Evolutionary conservation across 1,284 basidiomycete species (phyloP), one percentile per base, ranked within the genome.

Genomic region (Cystodermella granulosa): DNA sequence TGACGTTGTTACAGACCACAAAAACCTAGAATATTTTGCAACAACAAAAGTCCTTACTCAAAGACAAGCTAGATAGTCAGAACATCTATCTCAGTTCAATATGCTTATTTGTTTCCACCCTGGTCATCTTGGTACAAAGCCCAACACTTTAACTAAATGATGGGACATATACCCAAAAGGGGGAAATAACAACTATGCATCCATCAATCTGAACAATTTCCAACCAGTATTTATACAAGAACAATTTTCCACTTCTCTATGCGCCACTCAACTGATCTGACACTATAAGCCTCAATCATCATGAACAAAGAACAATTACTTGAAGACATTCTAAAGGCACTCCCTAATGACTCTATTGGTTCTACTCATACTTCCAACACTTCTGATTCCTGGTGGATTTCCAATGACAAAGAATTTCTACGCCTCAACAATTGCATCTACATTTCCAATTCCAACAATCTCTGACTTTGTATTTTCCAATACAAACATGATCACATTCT

Each of bases 1-100:
- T 23, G 39, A 50, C 6, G 49, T 58, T 2, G 40, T 53, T 21
- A 55, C 59, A 0, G 51, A 60, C 35, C 59, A 60, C 39, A 59
- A 59, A 34, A 61, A 61, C 24, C 26, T 46, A 4, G 38, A 46
- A 34, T 46, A 46, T 18, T 46, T 46, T 24, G 28, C 38, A 17
- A 46, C 38, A 13, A 46, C 45, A 15, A 46, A 46, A 22, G 17
- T 46, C 3, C 28, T 46, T 21, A 46, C 45, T 36, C 14, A 17
- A 5, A 2, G 17, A 17, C 42, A 43, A 43, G 28, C 42, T 14
- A 21, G 39, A 4, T 40, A 22, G 39, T 40, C 6, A 22, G 39
- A 40, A 5, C 24, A n/a, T 20, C 39, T 40, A 15, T 40, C 39
- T 5, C 4, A 18, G 15, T 40, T 40, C 5, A 23, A 40, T 5